Conservation (phyloP, 768 basidiomycete species). For the Paxillus ammoniavirescens region DNA sequence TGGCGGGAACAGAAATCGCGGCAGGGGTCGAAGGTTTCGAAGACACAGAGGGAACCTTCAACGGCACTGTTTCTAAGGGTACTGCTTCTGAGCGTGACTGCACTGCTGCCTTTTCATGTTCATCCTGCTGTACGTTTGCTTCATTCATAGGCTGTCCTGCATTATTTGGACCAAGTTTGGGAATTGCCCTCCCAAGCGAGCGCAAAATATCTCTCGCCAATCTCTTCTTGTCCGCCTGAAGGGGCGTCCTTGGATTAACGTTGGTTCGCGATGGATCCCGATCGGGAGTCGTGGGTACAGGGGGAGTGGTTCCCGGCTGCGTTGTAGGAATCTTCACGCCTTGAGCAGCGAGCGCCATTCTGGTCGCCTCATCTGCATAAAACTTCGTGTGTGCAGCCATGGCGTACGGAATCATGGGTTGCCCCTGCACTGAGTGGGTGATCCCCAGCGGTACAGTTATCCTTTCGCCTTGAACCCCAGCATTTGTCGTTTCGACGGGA, state of each 20-base stretch:
- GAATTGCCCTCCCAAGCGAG: conserved; percentile 39
- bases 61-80: neutral
- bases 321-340: neutral
- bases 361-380: conserved; percentile 20
- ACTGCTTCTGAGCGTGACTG: neutral
- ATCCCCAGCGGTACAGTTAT: neutral
- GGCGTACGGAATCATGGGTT: conserved; percentile 2
- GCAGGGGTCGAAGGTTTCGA: neutral
- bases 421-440: neutral
- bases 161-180: conserved; percentile 7
- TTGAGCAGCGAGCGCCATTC: conserved; percentile 6
- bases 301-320: neutral
- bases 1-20: neutral
- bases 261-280: neutral
- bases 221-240: conserved; percentile 46
- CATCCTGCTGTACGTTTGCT: neutral
- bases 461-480: neutral
- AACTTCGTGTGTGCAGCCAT: conserved; percentile 16
- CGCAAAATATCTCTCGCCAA: conserved; percentile 58
- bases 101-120: neutral
- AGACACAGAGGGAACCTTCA: neutral
- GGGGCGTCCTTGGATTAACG: conserved; percentile 24
- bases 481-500: neutral
- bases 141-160: neutral
- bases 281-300: conserved; percentile 9